A percentile compares a stretch with the other conserved stretches of the same genome.
These are phyloP conservation scores for Malassezia slooffiae DNA, from an alignment of 1,284 basidiomycete genomes.

Conservation along the genomic window DNA sequence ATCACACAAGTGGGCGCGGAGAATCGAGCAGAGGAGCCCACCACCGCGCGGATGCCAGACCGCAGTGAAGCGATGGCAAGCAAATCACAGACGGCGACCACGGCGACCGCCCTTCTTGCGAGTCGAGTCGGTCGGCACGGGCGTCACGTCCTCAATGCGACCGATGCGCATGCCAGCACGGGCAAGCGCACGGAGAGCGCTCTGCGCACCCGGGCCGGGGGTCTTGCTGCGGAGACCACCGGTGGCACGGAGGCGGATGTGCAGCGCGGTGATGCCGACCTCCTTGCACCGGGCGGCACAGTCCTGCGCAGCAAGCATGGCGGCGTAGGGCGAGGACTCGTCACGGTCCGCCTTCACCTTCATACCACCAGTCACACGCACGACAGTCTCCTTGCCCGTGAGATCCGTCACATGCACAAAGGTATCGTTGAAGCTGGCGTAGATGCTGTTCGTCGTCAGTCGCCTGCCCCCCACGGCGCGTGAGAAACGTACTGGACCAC, in stretches of 20 bases:
- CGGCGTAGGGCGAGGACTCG: constrained; percentile 97
- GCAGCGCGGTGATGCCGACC: constrained; percentile 93
- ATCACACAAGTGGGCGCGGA: no score
- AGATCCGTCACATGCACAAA: constrained; percentile 99
- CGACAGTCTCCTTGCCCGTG: constrained; percentile 96
- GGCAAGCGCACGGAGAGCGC: constrained; percentile 92
- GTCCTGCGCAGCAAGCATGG: constrained; percentile 98
- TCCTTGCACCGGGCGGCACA: constrained; percentile 93
- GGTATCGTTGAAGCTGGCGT: constrained; percentile 80
- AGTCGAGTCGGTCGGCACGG: constrained; percentile 91
- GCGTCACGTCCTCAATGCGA: constrained; percentile 83
- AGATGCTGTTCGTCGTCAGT: constrained; percentile 29
- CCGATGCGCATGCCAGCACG: constrained; percentile 98
- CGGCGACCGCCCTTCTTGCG: constrained; percentile 99
- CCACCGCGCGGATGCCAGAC: no score
- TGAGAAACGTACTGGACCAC: constrained; percentile 40
- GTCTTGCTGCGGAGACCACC: constrained; percentile 98
- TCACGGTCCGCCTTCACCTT: constrained; percentile 99
- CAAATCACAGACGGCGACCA: constrained; percentile 90
- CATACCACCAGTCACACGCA: constrained; percentile 98
- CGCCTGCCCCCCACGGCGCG: background rate
- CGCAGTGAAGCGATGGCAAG: no score
- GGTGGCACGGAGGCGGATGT: constrained; percentile 95
- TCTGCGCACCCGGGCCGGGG: constrained; percentile 94
- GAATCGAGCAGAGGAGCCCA: no score